A percentile compares a stretch with the other conserved stretches of the same genome.
Evolutionary conservation across 176 grass and related monocot genomes (phyloP).

Genomic region (barley (Hordeum vulgare)): DNA sequence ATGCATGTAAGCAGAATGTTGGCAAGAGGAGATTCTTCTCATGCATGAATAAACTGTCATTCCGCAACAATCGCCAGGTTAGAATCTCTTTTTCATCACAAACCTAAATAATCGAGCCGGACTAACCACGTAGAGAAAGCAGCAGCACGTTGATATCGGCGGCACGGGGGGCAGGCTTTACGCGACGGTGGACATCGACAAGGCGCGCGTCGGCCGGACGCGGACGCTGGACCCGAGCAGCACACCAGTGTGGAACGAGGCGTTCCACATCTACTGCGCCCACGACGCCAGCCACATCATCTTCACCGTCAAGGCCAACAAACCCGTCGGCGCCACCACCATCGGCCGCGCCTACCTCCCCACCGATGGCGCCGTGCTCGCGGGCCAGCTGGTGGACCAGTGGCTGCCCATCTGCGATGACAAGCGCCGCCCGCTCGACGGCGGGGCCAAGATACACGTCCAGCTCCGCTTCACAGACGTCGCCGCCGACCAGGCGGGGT

Average conservation of each 20-base stretch:
- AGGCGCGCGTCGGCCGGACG: constrained; percentile 66
- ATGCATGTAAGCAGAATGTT: neutral
- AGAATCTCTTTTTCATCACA: neutral
- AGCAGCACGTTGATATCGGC: neutral
- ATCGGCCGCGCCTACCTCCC: constrained; percentile 77
- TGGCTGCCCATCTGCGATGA: constrained; percentile 57
- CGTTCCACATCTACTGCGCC: constrained; percentile 80
- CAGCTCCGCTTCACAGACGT: constrained; percentile 50
- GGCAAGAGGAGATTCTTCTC: constrained; percentile 47
- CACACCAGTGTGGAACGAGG: constrained; percentile 51
- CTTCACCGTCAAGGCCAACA: constrained; percentile 76
- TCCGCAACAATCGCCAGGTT: constrained; percentile 53
- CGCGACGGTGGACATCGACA: constrained; percentile 90
- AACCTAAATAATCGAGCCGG: neutral
- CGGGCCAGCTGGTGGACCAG: constrained; percentile 14
- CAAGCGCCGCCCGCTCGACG: constrained; percentile 27
- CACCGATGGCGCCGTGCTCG: neutral
- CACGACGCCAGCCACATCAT: constrained; percentile 57
- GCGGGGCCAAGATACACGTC: constrained; percentile 52
- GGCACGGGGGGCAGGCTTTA: constrained; percentile 35
- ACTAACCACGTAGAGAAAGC: neutral
- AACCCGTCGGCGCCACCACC: constrained; percentile 49
- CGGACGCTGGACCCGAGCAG: neutral
- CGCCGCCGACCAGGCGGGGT: constrained; percentile 8
- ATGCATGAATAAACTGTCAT: constrained; percentile 58